Evolutionary conservation across 2,329 filamentous ascomycete species (phyloP), one percentile per base, ranked within the genome.

Genomic region (Arachnopeziza araneosa): DNA sequence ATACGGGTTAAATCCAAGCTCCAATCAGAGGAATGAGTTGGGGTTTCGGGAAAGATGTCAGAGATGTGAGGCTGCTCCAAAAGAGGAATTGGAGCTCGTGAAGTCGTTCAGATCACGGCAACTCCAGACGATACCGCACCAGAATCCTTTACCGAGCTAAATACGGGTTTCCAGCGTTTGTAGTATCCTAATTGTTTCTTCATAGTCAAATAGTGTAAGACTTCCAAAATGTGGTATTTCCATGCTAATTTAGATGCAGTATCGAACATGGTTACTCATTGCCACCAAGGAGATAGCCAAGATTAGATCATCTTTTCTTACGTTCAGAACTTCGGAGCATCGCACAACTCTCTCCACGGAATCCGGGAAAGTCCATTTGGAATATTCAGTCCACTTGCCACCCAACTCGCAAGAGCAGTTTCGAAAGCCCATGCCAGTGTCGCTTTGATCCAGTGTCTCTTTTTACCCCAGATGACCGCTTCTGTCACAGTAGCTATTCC

Each of bases 401-500:
- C 66, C 74, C 74, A 76, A 53, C 64, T 72, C 24, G 74, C 69
- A 53, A 76, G 54, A 19, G 60, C 51, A 36, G 69, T 69, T 63
- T 75, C 70, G 63, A 75, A 71, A 14, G 54, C 58, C 73, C 74
- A 76, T 19, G 73, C 73, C 57, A 73, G 54, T 2, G 62, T 56
- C 21, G 66, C 64, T 55, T 71, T 72, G 2, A 67, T 24, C 71
- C 71, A 73, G 61, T 72, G 68, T 54, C 63, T 72, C 63, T 68
- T 71, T 51, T 66, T 68, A 1, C 73, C 73, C 74, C 74, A 76
- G 52, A 75, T 61, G 24, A 66, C 65, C n/a, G 67, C 67, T 56
- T 73, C 71, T 6, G 62, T 58, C 9, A 73, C 63, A 1, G 74
- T 75, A 10, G 68, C 73, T 24, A 77, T 63, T 0, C 75, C 75